phyloP scores from a whole-genome alignment of 2,329 filamentous ascomycete genomes.

The Arthrobotrys megalospora region DNA sequence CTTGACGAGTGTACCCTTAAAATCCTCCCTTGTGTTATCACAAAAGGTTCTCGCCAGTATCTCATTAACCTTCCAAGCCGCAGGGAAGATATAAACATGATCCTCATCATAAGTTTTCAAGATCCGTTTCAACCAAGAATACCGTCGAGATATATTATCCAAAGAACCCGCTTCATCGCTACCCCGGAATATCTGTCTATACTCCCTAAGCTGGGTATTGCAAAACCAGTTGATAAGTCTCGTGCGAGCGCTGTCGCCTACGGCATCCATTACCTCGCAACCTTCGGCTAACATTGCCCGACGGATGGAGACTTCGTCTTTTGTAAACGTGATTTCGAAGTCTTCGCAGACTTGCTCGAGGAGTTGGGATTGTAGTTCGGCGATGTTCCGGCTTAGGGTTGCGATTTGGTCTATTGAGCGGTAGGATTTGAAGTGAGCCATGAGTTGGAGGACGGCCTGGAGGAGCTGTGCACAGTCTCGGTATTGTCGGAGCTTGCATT shows the following conservation, averaged over 20 bases:
- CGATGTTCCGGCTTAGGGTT: constrained; percentile 89
- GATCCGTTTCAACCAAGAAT: constrained; percentile 96
- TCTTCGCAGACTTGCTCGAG: constrained; percentile 99
- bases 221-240: constrained; percentile 96
- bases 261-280: constrained; percentile 92
- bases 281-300: constrained; percentile 84
- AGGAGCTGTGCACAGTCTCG: constrained; percentile 93
- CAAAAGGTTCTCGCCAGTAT: constrained; percentile 92
- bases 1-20: constrained; percentile 89
- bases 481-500: constrained; percentile 90
- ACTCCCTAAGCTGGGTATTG: constrained; percentile 95
- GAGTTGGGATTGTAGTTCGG: constrained; percentile 91
- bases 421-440: constrained; percentile 99
- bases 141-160: constrained; percentile 95
- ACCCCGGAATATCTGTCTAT: constrained; percentile 93
- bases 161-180: constrained; percentile 96
- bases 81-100: constrained; percentile 87
- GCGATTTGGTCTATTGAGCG: constrained; percentile 98
- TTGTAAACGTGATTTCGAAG: constrained; percentile 95
- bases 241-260: constrained; percentile 87
- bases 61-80: constrained; percentile 90
- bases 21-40: constrained; percentile 94
- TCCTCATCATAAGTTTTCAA: constrained; percentile 96
- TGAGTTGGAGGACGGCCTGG: constrained; percentile 95
- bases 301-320: constrained; percentile 81